Conservation (phyloP, 2,329 filamentous ascomycete species). For the Zalaria sp. region DNA sequence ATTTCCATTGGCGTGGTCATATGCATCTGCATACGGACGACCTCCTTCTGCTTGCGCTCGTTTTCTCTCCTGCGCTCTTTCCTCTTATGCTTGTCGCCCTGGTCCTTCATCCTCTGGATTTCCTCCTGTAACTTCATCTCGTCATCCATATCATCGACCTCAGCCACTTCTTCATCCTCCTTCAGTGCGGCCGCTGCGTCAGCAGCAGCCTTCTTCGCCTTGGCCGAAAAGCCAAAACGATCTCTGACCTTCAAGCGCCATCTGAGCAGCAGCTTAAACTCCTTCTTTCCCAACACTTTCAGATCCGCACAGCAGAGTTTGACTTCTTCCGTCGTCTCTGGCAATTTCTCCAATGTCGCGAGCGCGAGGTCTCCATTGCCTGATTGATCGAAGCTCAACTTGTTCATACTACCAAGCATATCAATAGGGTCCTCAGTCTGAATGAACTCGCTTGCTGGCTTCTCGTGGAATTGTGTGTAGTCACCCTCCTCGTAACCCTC, state of each 20-base stretch:
- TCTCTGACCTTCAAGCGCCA: conserved; percentile 87
- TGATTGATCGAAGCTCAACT: conserved; percentile 70
- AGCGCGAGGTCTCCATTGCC: conserved; percentile 63
- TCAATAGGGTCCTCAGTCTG: conserved; percentile 87
- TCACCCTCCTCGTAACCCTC: conserved; percentile 97
- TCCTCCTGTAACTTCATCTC: conserved; percentile 85
- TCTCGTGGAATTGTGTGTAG: conserved; percentile 82
- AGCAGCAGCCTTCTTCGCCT: conserved; percentile 13
- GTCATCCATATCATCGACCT: conserved; percentile 85
- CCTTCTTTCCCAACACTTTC: conserved; percentile 81
- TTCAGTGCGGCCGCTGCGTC: conserved; percentile 23
- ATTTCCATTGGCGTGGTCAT: conserved; percentile 96
- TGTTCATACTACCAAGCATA: conserved; percentile 76
- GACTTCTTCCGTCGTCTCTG: conserved; percentile 77
- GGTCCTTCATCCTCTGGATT: conserved; percentile 67
- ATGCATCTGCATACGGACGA: conserved; percentile 91
- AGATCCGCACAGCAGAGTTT: conserved; percentile 66
- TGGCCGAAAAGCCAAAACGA: conserved; percentile 58
- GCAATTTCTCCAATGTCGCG: conserved; percentile 70
- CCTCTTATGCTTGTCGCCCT: conserved; percentile 62
- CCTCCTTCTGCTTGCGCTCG: conserved; percentile 85
- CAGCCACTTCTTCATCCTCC: conserved; percentile 52
- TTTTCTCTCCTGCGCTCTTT: conserved; percentile 78
- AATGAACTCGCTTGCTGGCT: conserved; percentile 81
- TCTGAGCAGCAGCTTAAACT: conserved; percentile 78